Percentiles rank a stretch among this genome's conserved stretches.
phyloP scores from a whole-genome alignment of 2,329 filamentous ascomycete species.

The Alternaria ventricosa region DNA sequence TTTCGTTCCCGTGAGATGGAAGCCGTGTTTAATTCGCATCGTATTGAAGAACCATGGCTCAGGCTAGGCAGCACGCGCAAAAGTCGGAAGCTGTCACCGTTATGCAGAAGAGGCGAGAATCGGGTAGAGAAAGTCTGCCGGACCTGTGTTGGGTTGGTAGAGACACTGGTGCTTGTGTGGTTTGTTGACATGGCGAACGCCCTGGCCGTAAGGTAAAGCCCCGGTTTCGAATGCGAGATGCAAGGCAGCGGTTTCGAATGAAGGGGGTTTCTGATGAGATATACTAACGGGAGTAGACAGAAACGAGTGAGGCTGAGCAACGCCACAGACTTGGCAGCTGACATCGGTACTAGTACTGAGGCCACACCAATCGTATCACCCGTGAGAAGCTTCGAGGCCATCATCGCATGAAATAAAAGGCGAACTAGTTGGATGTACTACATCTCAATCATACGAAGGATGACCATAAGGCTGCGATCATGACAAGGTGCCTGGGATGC shows the following conservation, averaged over 20 bases:
- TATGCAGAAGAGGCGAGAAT: background rate
- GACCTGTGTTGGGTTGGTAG: background rate
- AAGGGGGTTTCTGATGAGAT: no score
- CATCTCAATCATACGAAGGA: no score
- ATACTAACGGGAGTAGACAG: no score
- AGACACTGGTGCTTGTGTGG: background rate
- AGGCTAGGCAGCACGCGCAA: background rate
- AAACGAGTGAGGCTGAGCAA: background rate
- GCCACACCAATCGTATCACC: no score
- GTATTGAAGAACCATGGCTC: background rate
- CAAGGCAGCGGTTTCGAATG: background rate
- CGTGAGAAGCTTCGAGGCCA: no score
- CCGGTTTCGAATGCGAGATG: background rate
- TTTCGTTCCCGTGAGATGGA: background rate
- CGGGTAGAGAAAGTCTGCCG: background rate
- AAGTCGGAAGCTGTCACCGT: background rate
- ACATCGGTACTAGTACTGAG: background rate
- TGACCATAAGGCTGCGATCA: no score
- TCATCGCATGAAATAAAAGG: no score
- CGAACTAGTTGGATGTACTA: no score
- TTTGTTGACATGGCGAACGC: background rate
- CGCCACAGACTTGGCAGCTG: background rate
- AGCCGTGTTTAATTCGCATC: background rate
- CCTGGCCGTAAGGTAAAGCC: fast-evolving
- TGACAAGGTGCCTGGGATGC: background rate